phyloP scores from a whole-genome alignment of 2,329 filamentous ascomycete species.

The Fusarium illudens region DNA sequence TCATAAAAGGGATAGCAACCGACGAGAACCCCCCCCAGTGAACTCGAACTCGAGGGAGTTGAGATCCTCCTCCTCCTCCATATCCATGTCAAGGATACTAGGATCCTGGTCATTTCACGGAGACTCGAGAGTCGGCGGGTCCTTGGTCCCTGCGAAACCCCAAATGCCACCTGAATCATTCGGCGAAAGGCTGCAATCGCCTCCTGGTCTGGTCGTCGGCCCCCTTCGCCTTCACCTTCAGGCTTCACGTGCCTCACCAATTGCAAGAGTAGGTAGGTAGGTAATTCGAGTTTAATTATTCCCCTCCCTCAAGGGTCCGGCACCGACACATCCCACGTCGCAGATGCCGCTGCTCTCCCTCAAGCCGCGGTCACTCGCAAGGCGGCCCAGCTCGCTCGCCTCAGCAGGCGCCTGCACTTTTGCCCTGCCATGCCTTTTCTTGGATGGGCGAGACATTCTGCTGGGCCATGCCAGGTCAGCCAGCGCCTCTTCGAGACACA shows the following conservation, averaged over 20 bases:
- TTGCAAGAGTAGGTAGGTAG: too few relatives aligned
- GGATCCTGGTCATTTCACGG: background rate
- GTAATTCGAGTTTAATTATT: slow-evolving; percentile 20
- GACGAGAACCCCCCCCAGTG: background rate
- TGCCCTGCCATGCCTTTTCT: background rate
- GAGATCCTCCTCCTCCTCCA: background rate
- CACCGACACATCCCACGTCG: background rate
- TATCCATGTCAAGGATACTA: background rate
- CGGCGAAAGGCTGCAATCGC: slow-evolving; percentile 6
- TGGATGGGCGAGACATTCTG: background rate
- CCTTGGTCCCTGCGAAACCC: slow-evolving; percentile 19
- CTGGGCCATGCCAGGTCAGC: slow-evolving; percentile 12
- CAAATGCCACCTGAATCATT: slow-evolving; percentile 33
- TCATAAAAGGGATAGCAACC: background rate
- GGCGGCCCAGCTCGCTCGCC: slow-evolving; percentile 8
- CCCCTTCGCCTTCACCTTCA: background rate
- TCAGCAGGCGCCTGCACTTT: background rate
- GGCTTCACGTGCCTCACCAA: background rate
- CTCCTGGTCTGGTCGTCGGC: slow-evolving; percentile 6
- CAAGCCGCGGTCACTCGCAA: slow-evolving; percentile 2
- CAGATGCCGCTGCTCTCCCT: background rate
- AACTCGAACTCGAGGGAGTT: background rate
- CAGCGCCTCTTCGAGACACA: slow-evolving; percentile 22
- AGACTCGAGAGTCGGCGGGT: background rate
- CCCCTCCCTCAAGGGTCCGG: background rate